Percentiles rank a stretch among this genome's conserved stretches.
Conservation (phyloP, 108 stramenopile genomes). For the Asterionellopsis glacialis region DNA sequence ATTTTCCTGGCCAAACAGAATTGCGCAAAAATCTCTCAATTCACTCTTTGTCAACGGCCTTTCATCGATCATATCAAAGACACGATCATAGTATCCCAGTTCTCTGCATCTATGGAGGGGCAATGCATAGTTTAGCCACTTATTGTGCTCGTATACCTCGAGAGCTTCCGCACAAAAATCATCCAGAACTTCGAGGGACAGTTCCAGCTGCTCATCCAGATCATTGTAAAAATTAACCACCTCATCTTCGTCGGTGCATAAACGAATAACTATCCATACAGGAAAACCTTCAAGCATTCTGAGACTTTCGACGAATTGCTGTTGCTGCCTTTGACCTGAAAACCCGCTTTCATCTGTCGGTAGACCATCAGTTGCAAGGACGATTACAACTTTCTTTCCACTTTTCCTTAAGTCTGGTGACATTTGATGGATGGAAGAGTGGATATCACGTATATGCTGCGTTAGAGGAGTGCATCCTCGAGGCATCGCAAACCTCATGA, state of each 20-base stretch:
- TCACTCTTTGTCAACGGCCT: slow-evolving; percentile 54
- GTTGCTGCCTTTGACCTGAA: slow-evolving; percentile 15
- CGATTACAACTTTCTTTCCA: slow-evolving; percentile 38
- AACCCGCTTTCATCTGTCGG: slow-evolving; percentile 39
- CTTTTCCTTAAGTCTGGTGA: slow-evolving; percentile 20
- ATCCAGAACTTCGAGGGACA: slow-evolving; percentile 73
- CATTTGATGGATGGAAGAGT: slow-evolving; percentile 25
- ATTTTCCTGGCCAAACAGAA: slow-evolving; percentile 61
- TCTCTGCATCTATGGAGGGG: slow-evolving; percentile 68
- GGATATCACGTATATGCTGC: slow-evolving; percentile 45
- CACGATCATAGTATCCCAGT: slow-evolving; percentile 48
- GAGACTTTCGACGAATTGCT: slow-evolving; percentile 36
- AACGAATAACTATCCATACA: slow-evolving; percentile 65
- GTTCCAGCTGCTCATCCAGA: slow-evolving; percentile 59
- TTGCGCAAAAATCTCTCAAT: slow-evolving; percentile 46
- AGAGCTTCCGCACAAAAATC: slow-evolving; percentile 69
- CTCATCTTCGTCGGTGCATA: slow-evolving; percentile 75
- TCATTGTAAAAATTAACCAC: slow-evolving; percentile 67
- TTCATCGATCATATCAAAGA: slow-evolving; percentile 79
- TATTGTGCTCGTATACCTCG: slow-evolving; percentile 61
- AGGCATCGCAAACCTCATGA: slow-evolving; percentile 33
- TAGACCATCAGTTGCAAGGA: slow-evolving; percentile 55
- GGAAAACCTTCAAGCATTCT: slow-evolving; percentile 59
- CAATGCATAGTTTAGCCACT: slow-evolving; percentile 68
- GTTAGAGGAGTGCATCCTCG: slow-evolving; percentile 60